Percentiles rank a stretch among this genome's conserved stretches.
These are phyloP conservation scores for Dalechampia spathulata DNA, from an alignment of 441 rosid species.

Conservation along the genomic window DNA sequence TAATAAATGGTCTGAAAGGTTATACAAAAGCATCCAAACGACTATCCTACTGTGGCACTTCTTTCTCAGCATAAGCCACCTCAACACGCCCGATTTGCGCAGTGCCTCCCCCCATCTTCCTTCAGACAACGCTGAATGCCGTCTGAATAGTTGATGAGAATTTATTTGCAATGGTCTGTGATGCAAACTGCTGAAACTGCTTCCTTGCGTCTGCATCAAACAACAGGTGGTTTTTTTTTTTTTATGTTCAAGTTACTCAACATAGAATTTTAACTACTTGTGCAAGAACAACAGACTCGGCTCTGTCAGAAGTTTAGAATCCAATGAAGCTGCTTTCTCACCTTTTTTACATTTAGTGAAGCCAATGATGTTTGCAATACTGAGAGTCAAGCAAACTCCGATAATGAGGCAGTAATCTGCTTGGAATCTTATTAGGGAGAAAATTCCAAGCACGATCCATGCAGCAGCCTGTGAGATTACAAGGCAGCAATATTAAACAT, in stretches of 20 bases:
- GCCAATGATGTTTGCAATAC: slow-evolving; percentile 87
- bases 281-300: no score
- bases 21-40: slow-evolving; percentile 8
- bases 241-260: no score
- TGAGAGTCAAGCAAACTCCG: slow-evolving; percentile 91
- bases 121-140: no score
- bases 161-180: no score
- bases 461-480: slow-evolving; percentile 53
- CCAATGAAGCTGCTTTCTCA: slow-evolving; percentile 20
- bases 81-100: slow-evolving; percentile 24
- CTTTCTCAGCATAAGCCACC: slow-evolving; percentile 12
- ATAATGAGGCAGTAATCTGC: slow-evolving; percentile 95
- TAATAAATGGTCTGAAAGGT: not conserved
- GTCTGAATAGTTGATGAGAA: no score
- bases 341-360: slow-evolving; percentile 98
- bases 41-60: slow-evolving; percentile 4
- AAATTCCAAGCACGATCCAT: slow-evolving; percentile 84
- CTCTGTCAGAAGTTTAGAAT: not conserved
- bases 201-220: no score
- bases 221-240: no score
- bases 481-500: not conserved
- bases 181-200: no score
- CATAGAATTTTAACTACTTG: no score
- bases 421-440: slow-evolving; percentile 87
- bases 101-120: slow-evolving; percentile 1